Conservation (phyloP, 2,329 filamentous ascomycete genomes). For the Thermomyces lanuginosus region DNA sequence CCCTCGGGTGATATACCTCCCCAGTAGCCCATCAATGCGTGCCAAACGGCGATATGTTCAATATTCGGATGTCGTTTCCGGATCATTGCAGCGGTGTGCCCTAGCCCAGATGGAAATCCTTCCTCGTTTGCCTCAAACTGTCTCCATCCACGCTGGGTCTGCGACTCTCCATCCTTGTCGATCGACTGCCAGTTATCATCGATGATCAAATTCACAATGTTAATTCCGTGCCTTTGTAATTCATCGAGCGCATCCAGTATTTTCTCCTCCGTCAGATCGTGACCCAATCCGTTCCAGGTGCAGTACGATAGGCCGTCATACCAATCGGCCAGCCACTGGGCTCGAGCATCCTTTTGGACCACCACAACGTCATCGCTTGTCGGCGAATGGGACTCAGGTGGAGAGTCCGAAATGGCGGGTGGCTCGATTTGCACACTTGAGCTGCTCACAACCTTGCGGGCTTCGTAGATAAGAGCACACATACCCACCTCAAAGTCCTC, state of each 20-base stretch:
- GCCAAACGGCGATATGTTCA: slow-evolving; percentile 82
- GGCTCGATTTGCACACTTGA: slow-evolving; percentile 10
- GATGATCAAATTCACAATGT: slow-evolving; percentile 74
- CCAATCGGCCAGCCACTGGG: slow-evolving; percentile 66
- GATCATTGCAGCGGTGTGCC: slow-evolving; percentile 52
- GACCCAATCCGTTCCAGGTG: slow-evolving; percentile 89
- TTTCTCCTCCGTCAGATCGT: slow-evolving; percentile 64
- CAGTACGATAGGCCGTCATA: slow-evolving; percentile 89
- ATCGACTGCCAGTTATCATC: slow-evolving; percentile 94
- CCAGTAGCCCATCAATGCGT: slow-evolving; percentile 80
- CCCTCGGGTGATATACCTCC: slow-evolving; percentile 66
- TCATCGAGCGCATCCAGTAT: slow-evolving; percentile 58
- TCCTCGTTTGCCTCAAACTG: slow-evolving; percentile 71
- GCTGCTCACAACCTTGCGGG: slow-evolving; percentile 45
- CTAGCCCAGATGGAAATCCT: slow-evolving; percentile 67
- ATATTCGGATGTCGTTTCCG: slow-evolving; percentile 54
- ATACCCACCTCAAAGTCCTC: slow-evolving; percentile 59
- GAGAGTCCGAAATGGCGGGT: slow-evolving; percentile 7
- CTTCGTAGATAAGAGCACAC: slow-evolving; percentile 72
- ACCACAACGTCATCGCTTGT: slow-evolving; percentile 25
- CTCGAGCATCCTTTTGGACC: slow-evolving; percentile 26
- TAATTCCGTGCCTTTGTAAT: slow-evolving; percentile 54
- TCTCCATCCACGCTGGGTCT: slow-evolving; percentile 47
- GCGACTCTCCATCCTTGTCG: slow-evolving; percentile 37
- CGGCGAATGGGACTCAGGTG: slow-evolving; percentile 15